phyloP scores from a whole-genome alignment of 108 stramenopile genomes.

The Fragilaria crotonensis region DNA sequence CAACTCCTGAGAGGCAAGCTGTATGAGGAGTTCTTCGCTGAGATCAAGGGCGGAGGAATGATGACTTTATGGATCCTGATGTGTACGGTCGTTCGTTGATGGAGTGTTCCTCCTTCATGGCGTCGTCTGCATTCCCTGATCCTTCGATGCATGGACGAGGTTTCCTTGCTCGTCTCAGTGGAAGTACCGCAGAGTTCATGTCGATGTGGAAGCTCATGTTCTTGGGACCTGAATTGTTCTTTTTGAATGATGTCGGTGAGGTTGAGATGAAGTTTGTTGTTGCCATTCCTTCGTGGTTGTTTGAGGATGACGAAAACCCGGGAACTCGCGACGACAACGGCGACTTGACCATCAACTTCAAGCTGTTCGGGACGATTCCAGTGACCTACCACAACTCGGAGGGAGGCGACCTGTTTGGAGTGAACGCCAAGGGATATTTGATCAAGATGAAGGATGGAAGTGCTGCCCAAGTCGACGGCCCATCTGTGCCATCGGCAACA shows the following conservation, averaged over 20 bases:
- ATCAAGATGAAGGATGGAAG: conserved; percentile 73
- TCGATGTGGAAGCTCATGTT: conserved; percentile 93
- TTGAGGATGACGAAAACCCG: conserved; percentile 61
- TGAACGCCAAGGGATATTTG: conserved; percentile 63
- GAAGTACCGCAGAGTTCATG: conserved; percentile 94
- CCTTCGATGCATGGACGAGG: conserved; percentile 72
- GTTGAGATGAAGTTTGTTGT: conserved; percentile 79
- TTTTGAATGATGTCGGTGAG: conserved; percentile 59
- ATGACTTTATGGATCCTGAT: conserved; percentile 91
- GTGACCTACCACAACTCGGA: conserved; percentile 92
- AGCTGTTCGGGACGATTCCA: conserved; percentile 78
- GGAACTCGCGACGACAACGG: conserved; percentile 71
- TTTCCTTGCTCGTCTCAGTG: conserved; percentile 90
- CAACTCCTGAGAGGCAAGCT: conserved; percentile 91
- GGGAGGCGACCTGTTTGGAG: conserved; percentile 62
- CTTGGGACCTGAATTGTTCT: conserved; percentile 74
- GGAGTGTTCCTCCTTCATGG: conserved; percentile 90
- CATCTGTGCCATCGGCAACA: conserved; percentile 50
- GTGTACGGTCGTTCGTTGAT: conserved; percentile 89
- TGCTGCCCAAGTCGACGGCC: conserved; percentile 43
- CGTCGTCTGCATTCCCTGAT: conserved; percentile 89
- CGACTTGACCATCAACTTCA: conserved; percentile 71
- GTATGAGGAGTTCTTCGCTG: conserved; percentile 85
- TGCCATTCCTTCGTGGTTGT: conserved; percentile 88
- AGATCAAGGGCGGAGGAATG: conserved; percentile 85